Evolutionary conservation across 305 asterid species (phyloP), one percentile per base, ranked within the genome.

Genomic region (Ilex paraguariensis): DNA sequence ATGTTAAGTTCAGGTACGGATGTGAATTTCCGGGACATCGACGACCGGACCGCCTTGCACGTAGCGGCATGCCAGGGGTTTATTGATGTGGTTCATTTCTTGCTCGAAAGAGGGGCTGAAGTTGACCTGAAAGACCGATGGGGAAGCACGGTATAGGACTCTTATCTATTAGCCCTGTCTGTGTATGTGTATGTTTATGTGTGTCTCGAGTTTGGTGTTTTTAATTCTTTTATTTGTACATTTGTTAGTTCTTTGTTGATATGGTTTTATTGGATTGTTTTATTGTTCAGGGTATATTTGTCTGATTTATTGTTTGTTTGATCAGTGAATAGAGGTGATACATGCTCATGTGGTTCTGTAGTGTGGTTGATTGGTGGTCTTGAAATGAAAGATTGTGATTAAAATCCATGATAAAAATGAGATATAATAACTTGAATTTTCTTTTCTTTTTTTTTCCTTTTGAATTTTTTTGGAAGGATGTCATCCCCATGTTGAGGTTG

Each of bases 51-150:
- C 21, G 95, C 98, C 0, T 84, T 92, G 64, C 98, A 92, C 57
- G 70, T 92, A 39, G 98, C 97, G 3, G 95, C 98, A 16, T 92
- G 96, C 77, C 97, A 92, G 74, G 98, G 98, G 0, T 77, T 79
- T 49, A 71, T 65, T 61, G 95, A 82, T 56, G 95, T 92, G 42
- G 93, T 78, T 13, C 55, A 71, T 64, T 52, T 85, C 61, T 75
- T 92, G 84, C 81, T 92, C 15, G 77, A 81, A 13, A 78, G 73
- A 28, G 88, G 87, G 36, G 97, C 97, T 2, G 66, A 77, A 21
- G 78, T 81, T 7, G 92, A 85, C 68, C 75, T 86, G 5, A 60
- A 70, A 70, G 98, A 92, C 74, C 93, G 96, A 7, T 89, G 98
- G 98, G 97, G 96, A 60, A 92, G 98, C 84, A 84, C 96, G 98